A percentile compares a stretch with the other conserved stretches of the same genome.
phyloP scores from a whole-genome alignment of 75 land plant species.

The Cryptomeria japonica region DNA sequence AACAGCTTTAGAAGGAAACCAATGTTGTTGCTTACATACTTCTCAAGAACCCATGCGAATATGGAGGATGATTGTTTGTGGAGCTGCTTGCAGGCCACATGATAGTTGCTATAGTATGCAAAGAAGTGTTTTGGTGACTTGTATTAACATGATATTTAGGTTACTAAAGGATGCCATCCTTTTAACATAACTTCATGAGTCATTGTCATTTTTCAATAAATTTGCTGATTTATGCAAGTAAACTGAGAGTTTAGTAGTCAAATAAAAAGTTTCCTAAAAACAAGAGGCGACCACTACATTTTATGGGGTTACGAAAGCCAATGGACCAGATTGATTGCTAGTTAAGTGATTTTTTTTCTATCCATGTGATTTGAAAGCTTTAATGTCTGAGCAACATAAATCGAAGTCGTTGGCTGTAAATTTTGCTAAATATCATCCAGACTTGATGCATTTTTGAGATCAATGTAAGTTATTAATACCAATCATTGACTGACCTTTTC shows the following conservation, averaged over 20 bases:
- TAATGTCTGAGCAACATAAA: not conserved
- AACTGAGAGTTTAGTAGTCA: not conserved
- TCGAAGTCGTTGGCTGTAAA: not conserved
- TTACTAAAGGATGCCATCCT: not conserved
- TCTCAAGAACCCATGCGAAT: not conserved
- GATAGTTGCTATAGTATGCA: not conserved
- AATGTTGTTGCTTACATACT: not conserved
- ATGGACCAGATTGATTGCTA: not conserved
- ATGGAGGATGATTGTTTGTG: not conserved
- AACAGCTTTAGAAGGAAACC: not conserved
- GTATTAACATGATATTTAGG: not conserved
- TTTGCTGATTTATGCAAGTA: not conserved
- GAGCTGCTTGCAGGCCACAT: not conserved
- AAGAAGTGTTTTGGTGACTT: not conserved
- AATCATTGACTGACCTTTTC: constrained; percentile 65
- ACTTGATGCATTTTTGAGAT: not conserved
- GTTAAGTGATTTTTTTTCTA: not conserved
- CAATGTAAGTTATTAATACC: not conserved
- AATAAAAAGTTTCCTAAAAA: not conserved
- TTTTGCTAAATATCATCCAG: not conserved
- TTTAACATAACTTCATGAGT: not conserved
- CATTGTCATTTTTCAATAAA: not conserved
- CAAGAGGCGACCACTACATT: not conserved
- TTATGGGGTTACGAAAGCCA: not conserved
- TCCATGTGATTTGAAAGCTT: not conserved